Base-by-base conservation (phyloP, 2,329 filamentous ascomycete species). In the Talaromyces sp. region DNA sequence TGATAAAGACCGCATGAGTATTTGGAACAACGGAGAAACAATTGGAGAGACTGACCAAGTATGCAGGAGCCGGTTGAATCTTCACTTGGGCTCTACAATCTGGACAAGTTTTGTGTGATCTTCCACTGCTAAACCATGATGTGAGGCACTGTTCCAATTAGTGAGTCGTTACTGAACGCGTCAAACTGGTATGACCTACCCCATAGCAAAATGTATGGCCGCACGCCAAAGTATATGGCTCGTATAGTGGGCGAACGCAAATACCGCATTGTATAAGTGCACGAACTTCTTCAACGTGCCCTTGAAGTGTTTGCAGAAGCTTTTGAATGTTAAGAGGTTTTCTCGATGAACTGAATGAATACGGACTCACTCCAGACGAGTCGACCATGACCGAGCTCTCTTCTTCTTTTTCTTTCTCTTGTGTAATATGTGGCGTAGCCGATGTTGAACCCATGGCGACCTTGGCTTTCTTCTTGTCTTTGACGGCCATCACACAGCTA, bases 191-290 rank as follows among this genome's bases (percentile, higher is more conserved):
- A 27, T 52, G 9, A 76, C 83, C 74, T 69, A 87, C 85, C 52
- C 84, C 86, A 73, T 91, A 91, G 78, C 89, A 91, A 75, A 89
- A 90, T 7, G 88, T 90, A 74, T 91, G 89, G 3, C 89, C 89
- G 70, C 89, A 91, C 7, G 82, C 82, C 61, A 90, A 82, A 19
- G 86, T 88, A 76, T 87, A 91, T 1, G 89, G 89, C 74, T 90
- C 88, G 76, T 90, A 90, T 59, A 90, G 82, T 58, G 88, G 83
- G 63, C 86, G 84, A 69, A 89, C 85, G 75, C 89, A 91, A 68
- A 91, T 87, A 68, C 87, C 87, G 78, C 89, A 91, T 65, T 86
- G 87, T 70, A 89, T 79, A 37, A 89, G 80, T 35, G 77, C 78
- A 68, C 87, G 83, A 67, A 90, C 84, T 69, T 84, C 82, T 70